Evolutionary conservation across 2,329 filamentous ascomycete genomes (phyloP).

Genomic region (Aspergillus pseudoglaucus): DNA sequence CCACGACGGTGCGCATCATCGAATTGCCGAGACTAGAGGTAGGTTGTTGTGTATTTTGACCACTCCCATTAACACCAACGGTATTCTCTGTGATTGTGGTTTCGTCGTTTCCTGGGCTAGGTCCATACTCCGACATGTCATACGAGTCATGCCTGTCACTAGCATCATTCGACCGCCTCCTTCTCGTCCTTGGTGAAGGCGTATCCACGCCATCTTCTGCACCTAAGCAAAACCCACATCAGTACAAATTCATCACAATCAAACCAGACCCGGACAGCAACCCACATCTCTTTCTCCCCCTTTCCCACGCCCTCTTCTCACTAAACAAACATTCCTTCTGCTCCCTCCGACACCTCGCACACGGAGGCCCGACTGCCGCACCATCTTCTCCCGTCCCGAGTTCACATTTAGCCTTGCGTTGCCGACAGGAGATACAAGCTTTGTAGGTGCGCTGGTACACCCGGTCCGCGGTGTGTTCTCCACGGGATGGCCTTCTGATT

Average conservation of each 20-base stretch:
- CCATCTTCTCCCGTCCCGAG: conserved; percentile 37
- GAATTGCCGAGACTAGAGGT: conserved; percentile 27
- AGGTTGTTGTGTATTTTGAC: conserved; percentile 18
- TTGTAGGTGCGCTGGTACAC: conserved; percentile 49
- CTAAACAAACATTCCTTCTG: conserved; percentile 46
- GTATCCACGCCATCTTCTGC: conserved; percentile 6
- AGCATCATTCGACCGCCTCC: conserved; percentile 4
- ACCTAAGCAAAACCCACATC: conserved; percentile 1
- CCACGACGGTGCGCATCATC: conserved; percentile 43
- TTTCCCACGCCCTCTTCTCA: conserved; percentile 37
- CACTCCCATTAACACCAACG: conserved; percentile 2
- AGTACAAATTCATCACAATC: too few relatives aligned
- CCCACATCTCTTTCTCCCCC: conserved; percentile 29
- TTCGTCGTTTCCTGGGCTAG: conserved; percentile 1
- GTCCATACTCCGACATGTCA: not conserved
- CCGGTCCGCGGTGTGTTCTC: conserved; percentile 21
- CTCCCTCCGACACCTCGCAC: conserved; percentile 45
- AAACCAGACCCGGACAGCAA: not conserved
- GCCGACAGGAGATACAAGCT: conserved; percentile 48
- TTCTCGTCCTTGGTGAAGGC: conserved; percentile 2
- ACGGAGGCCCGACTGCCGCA: conserved; percentile 34
- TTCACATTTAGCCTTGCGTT: conserved; percentile 49
- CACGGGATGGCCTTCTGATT: conserved; percentile 11
- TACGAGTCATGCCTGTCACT: conserved; percentile 2
- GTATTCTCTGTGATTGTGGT: conserved; percentile 2